These are phyloP conservation scores for Epichloe festucae DNA, from an alignment of 2,329 filamentous ascomycete species.

Conservation along the genomic window DNA sequence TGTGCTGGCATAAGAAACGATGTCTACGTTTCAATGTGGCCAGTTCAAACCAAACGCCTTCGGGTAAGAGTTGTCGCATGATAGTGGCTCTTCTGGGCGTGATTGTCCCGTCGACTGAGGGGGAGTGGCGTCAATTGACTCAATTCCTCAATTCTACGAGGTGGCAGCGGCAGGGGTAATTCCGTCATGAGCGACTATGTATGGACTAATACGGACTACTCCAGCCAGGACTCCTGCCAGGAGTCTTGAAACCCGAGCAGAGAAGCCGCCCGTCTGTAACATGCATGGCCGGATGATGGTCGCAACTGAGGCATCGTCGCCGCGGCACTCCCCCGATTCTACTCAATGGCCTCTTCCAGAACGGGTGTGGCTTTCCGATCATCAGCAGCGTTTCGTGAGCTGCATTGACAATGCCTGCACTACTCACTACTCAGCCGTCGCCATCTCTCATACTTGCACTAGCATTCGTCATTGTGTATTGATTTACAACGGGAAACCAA, in stretches of 20 bases:
- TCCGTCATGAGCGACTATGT: too few species aligned
- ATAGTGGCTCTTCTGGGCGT: background rate
- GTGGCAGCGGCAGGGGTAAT: background rate
- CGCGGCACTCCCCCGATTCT: background rate
- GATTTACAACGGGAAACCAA: too few species aligned
- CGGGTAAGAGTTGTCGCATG: conserved; percentile 6
- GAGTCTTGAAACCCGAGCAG: background rate
- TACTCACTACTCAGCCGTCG: background rate
- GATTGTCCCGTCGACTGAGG: background rate
- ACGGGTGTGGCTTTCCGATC: background rate
- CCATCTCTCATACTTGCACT: background rate
- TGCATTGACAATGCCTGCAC: background rate
- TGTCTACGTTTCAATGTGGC: conserved; percentile 17
- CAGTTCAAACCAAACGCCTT: conserved; percentile 19
- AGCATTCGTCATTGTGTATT: too few species aligned
- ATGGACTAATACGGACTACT: too few species aligned
- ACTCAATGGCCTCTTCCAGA: background rate
- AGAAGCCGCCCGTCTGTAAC: background rate
- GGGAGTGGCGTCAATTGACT: background rate
- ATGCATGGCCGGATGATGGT: background rate
- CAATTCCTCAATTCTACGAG: too few species aligned
- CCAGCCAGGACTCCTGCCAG: too few species aligned
- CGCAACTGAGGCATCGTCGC: background rate
- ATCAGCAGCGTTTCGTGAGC: background rate
- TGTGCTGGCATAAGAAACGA: conserved; percentile 8